Percentiles rank a stretch among this genome's conserved stretches.
Conservation (phyloP, 1,284 basidiomycete genomes). For the Cryptococcus sp. region DNA sequence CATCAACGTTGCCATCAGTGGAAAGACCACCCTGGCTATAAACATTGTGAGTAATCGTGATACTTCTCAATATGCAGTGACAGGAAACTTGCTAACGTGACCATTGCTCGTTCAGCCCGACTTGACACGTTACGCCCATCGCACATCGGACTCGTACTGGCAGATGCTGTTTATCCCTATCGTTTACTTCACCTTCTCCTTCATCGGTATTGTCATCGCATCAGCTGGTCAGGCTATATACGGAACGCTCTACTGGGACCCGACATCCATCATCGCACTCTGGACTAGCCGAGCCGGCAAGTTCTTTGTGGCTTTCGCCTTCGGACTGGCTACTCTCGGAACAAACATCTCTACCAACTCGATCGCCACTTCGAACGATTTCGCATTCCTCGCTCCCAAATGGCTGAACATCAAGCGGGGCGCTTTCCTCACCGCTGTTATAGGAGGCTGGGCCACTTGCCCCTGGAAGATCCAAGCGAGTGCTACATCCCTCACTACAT, state of each 20-base stretch:
- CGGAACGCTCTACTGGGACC: constrained; percentile 54
- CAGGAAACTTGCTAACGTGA: constrained; percentile 47
- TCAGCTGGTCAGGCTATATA: constrained; percentile 44
- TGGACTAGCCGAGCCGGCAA: constrained; percentile 63
- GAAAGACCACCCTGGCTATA: constrained; percentile 51
- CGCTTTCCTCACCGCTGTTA: constrained; percentile 69
- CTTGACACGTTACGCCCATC: constrained; percentile 47
- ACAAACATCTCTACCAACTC: constrained; percentile 71
- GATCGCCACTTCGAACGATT: constrained; percentile 74
- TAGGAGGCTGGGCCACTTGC: constrained; percentile 64
- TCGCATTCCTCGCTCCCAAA: constrained; percentile 59
- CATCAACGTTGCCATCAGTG: constrained; percentile 67
- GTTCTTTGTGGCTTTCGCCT: constrained; percentile 72
- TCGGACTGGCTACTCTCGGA: constrained; percentile 68
- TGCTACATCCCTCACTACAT: constrained; percentile 47
- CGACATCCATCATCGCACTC: constrained; percentile 61
- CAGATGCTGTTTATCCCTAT: constrained; percentile 43
- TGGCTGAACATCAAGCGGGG: constrained; percentile 76
- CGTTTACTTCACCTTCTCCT: constrained; percentile 44
- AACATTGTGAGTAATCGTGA: constrained; percentile 35
- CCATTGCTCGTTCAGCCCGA: constrained; percentile 24
- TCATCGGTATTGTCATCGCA: constrained; percentile 58
- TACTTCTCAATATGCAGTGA: no score
- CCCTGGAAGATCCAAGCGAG: constrained; percentile 50
- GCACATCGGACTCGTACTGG: constrained; percentile 45